Conservation (phyloP, 768 basidiomycete genomes). For the Chalciporus pseudorubinellus region DNA sequence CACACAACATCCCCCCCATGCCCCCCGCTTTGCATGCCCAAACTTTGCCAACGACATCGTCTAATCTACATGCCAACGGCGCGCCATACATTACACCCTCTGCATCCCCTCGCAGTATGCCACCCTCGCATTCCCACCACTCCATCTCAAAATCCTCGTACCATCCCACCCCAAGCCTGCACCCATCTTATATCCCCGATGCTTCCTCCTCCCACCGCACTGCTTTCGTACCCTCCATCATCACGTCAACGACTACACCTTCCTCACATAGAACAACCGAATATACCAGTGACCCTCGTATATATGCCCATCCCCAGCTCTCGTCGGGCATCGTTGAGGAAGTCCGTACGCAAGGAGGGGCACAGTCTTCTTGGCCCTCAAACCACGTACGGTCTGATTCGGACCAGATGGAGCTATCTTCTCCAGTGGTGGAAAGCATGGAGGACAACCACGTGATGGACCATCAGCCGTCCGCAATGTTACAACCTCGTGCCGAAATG, state of each 20-base stretch:
- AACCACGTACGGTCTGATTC: slow-evolving; percentile 31
- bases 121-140: slow-evolving; percentile 51
- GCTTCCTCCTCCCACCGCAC: slow-evolving; percentile 52
- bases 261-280: slow-evolving; percentile 36
- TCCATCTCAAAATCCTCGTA: slow-evolving; percentile 39
- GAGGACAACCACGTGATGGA: slow-evolving; percentile 46
- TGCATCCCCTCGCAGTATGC: slow-evolving; percentile 42
- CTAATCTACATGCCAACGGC: slow-evolving; percentile 37
- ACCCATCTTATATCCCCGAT: slow-evolving; percentile 43
- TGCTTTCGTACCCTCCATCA: slow-evolving; percentile 45
- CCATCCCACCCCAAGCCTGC: slow-evolving; percentile 37
- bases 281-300: slow-evolving; percentile 31
- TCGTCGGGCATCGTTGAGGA: slow-evolving; percentile 30
- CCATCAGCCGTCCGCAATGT: slow-evolving; percentile 45
- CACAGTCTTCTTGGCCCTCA: slow-evolving; percentile 23
- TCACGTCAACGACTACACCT: slow-evolving; percentile 32
- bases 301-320: slow-evolving; percentile 35
- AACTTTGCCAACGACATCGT: slow-evolving; percentile 34
- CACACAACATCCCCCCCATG: slow-evolving; percentile 62
- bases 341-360: slow-evolving; percentile 18
- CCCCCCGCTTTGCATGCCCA: slow-evolving; percentile 50
- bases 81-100: slow-evolving; percentile 39
- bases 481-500: slow-evolving; percentile 36
- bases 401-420: slow-evolving; percentile 57
- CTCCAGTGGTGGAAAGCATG: slow-evolving; percentile 45